Base-by-base conservation (phyloP, 2,329 filamentous ascomycete species). In the Aspergillus chevalieri region DNA sequence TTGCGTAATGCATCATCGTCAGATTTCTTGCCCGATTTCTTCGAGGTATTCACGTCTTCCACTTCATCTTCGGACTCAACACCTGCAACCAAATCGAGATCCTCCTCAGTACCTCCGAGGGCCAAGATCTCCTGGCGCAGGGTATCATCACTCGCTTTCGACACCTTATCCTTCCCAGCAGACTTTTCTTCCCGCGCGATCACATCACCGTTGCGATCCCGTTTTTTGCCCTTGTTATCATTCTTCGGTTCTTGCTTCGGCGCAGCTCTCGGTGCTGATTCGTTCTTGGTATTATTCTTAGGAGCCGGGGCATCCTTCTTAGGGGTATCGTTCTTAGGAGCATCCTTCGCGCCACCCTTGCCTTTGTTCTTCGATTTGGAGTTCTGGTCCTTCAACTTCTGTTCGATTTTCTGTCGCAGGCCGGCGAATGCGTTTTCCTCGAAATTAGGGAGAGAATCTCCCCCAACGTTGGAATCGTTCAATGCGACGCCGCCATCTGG, bases 81-180 rank as follows among this genome's bases (percentile, higher is more conserved):
- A 47, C 63, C 71, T 19, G 67, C 72, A 50, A 78, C 58, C 21
- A 78, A 58, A 43, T 75, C 69, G 49, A 75, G 62, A 54, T 78
- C 74, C 46, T 77, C 75, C 55, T 75, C 66, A n/a, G 70, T 75
- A 44, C 75, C 75, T 28, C 75, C 75, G 47, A 77, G 66, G 4
- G 68, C 69, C 52, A 73, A 52, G 52, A 77, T 72, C 52, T 76
- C 74, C 51, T 69, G 64, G 44, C 69, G 63, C 36, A 76, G 60
- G 33, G 60, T 58, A 54, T 69, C 63, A 30, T 65, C 58, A 43
- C 54, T 54, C 6, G 53, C 46, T 17, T 60, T 57, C 10, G 49
- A 45, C 12, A 53, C 48, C 26, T 60, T 64, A 14, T 52, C 38
- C 39, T 61, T 62, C 42, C 46, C 55, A 34, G 48, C 47, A 30